Conservation (phyloP, 768 basidiomycete species). For the Holtermanniella nyarrowii region DNA sequence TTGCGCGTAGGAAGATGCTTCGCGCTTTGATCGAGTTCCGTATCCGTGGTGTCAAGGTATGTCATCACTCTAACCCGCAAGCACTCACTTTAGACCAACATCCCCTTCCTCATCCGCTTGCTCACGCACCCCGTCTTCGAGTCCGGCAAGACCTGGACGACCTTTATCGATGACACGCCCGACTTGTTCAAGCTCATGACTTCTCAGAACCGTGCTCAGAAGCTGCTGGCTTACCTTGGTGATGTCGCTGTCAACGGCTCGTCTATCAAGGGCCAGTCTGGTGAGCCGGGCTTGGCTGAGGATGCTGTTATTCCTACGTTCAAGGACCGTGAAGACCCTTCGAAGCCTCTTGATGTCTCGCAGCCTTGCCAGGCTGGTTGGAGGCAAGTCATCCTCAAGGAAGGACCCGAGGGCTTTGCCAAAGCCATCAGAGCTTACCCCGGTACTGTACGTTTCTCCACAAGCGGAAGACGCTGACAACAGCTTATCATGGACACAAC, state of each 20-base stretch:
- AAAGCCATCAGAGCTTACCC: slow-evolving; percentile 95
- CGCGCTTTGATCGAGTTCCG: slow-evolving; percentile 99
- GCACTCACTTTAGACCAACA: slow-evolving; percentile 63
- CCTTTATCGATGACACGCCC: slow-evolving; percentile 99
- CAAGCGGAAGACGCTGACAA: background rate
- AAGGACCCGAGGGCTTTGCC: slow-evolving; percentile 95
- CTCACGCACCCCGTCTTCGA: slow-evolving; percentile 95
- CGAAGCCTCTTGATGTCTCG: slow-evolving; percentile 64
- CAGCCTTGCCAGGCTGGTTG: slow-evolving; percentile 80
- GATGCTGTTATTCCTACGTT: slow-evolving; percentile 77
- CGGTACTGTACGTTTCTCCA: slow-evolving; percentile 60
- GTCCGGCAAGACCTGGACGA: slow-evolving; percentile 96
- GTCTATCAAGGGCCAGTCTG: slow-evolving; percentile 91
- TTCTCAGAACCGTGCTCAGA: slow-evolving; percentile 96
- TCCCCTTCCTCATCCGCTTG: slow-evolving; percentile 96
- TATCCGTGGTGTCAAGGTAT: slow-evolving; percentile 90
- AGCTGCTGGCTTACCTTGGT: slow-evolving; percentile 89
- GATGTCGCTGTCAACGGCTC: slow-evolving; percentile 97
- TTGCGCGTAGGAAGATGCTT: slow-evolving; percentile 97
- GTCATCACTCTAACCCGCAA: slow-evolving; percentile 3
- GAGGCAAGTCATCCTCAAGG: slow-evolving; percentile 96
- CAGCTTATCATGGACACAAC: slow-evolving; percentile 60
- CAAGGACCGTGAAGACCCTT: slow-evolving; percentile 63
- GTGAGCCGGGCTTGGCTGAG: slow-evolving; percentile 85
- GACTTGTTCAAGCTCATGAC: slow-evolving; percentile 97